Base-by-base conservation (phyloP, 805 yeast genomes). In the Metschnikowia bowlesiae region DNA sequence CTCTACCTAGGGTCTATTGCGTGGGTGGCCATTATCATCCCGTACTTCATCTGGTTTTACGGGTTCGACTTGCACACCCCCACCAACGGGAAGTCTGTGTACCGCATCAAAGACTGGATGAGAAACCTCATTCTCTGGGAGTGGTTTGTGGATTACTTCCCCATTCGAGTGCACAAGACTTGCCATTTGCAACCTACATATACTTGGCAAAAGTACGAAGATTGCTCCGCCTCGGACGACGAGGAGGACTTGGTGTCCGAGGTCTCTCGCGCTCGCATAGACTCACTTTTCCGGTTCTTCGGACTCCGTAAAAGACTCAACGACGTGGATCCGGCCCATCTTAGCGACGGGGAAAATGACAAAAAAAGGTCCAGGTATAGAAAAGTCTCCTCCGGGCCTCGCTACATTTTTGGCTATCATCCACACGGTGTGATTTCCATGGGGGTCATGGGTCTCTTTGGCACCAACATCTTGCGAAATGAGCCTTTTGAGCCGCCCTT, bases 391-490 rank as follows among this genome's bases (percentile, higher is more conserved):
- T 68, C 81, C 3, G 92, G 89, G 0, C 91, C 89, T 2, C 71
- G 85, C 35, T 92, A 94, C 66, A 81, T 92, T 2, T 92, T 92
- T 68, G 96, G 97, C 0, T 85, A 89, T 62, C 97, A 91, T 66
- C 99, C 99, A 0, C 99, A 94, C 66, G 99, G 99, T 0, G 91
- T 92, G 13, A 90, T 91, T 10, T 87, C 96, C 1, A 77, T 91
- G 79, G 97, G 97, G 2, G 91, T 85, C 0, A 83, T 91, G 64
- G 96, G 96, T 1, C 83, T 85, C 0, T 72, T 91, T 54, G 89
- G 85, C 0, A 87, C 96, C 4, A 74, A 74, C 56, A 67, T 70
- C 10, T 50, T 74, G 22, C 56, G 76, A 30, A 74, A 74, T 53
- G 78, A 73, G 57, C 77, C 78, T 1, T 74, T 61, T 50, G 62